These are phyloP conservation scores for Stygiomarasmius scandens DNA, from an alignment of 1,284 basidiomycete species.

Conservation along the genomic window DNA sequence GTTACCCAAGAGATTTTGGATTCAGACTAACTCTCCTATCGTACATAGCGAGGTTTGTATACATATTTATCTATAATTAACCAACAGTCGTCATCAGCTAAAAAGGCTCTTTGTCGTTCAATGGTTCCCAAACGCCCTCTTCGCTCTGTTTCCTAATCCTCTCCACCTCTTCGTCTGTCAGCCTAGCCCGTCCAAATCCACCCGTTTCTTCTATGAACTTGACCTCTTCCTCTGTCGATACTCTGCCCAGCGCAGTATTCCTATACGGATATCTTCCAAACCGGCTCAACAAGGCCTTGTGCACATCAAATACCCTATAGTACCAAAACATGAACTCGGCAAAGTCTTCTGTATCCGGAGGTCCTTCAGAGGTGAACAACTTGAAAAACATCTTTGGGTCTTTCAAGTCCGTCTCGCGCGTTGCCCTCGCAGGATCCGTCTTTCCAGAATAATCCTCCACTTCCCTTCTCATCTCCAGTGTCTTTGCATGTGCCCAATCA, in stretches of 20 bases:
- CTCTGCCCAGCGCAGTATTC: slow-evolving; percentile 12
- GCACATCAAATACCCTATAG: slow-evolving; percentile 13
- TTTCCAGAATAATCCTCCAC: too few relatives aligned
- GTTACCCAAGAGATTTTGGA: too few relatives aligned
- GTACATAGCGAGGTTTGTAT: too few relatives aligned
- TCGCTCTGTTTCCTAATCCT: slow-evolving; percentile 10
- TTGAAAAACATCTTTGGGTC: slow-evolving; percentile 11
- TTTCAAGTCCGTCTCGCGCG: slow-evolving; percentile 8
- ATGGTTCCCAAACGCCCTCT: slow-evolving; percentile 12
- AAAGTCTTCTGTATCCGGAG: slow-evolving; percentile 8
- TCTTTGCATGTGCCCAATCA: too few relatives aligned
- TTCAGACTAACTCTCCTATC: too few relatives aligned
- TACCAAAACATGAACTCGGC: slow-evolving; percentile 16
- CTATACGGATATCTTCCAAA: slow-evolving; percentile 18
- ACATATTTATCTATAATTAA: too few relatives aligned
- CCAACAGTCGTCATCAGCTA: background rate
- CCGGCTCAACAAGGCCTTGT: slow-evolving; percentile 13
- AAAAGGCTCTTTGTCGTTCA: slow-evolving; percentile 8
- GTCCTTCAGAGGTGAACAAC: slow-evolving; percentile 6
- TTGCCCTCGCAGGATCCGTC: background rate
- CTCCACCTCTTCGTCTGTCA: slow-evolving; percentile 13
- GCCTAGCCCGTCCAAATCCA: slow-evolving; percentile 5
- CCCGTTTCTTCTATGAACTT: slow-evolving; percentile 11
- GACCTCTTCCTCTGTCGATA: slow-evolving; percentile 8
- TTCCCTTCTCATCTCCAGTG: too few relatives aligned